phyloP scores from a whole-genome alignment of 2,329 filamentous ascomycete species.

The Fusarium hostae region DNA sequence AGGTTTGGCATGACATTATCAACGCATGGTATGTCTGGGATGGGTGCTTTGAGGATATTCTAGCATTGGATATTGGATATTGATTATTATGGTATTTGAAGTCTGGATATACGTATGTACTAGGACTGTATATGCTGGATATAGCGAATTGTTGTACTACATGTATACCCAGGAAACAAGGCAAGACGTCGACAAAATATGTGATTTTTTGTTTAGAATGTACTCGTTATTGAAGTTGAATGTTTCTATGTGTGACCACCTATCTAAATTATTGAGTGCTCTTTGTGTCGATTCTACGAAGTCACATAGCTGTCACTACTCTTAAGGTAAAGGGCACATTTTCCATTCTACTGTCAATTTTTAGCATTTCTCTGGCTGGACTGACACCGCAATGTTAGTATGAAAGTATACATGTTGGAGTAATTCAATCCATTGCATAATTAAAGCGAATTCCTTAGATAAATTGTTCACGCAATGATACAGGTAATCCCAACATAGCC shows the following conservation, averaged over 20 bases:
- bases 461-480: not conserved
- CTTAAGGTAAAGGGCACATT: not conserved
- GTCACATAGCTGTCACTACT: not conserved
- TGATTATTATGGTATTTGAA: not conserved
- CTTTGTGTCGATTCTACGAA: not conserved
- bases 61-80: conserved; percentile 13
- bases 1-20: conserved; percentile 22
- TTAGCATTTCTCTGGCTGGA: not conserved
- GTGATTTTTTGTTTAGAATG: conserved; percentile 14
- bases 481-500: not conserved
- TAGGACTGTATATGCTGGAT: conserved; percentile 4
- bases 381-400: not conserved
- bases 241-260: not conserved
- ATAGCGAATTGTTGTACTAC: conserved; percentile 21
- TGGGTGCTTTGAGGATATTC: conserved; percentile 27
- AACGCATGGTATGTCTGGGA: conserved; percentile 24
- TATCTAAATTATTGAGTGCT: not conserved
- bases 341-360: not conserved
- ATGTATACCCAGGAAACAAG: conserved; percentile 32
- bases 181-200: not conserved
- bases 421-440: not conserved
- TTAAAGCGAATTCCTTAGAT: not conserved
- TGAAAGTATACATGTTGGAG: not conserved
- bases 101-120: conserved; percentile 4
- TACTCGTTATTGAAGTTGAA: not conserved